A percentile compares a stretch with the other conserved stretches of the same genome.
phyloP scores from a whole-genome alignment of 768 basidiomycete genomes.

The Leccinum broughii region DNA sequence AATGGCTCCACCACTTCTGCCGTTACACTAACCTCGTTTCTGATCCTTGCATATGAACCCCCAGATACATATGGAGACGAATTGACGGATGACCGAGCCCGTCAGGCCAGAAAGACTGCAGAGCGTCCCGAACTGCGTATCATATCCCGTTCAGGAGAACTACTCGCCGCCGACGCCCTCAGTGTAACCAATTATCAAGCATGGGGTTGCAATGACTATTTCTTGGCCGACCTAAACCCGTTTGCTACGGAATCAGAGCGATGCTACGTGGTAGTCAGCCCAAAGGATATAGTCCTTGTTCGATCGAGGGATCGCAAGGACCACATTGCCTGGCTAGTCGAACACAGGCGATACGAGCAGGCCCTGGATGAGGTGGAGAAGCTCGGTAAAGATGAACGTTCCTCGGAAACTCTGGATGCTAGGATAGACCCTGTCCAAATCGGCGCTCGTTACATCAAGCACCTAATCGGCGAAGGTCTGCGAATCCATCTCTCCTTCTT shows the following conservation, averaged over 20 bases:
- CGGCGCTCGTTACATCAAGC: slow-evolving; percentile 82
- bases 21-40: slow-evolving; percentile 62
- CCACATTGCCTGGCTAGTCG: slow-evolving; percentile 91
- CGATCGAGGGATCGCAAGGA: slow-evolving; percentile 84
- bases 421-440: slow-evolving; percentile 64
- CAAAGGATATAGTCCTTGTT: slow-evolving; percentile 85
- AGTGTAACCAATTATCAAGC: slow-evolving; percentile 73
- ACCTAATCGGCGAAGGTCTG: slow-evolving; percentile 80
- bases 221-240: slow-evolving; percentile 52
- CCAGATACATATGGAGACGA: slow-evolving; percentile 71
- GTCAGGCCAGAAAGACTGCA: slow-evolving; percentile 80
- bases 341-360: slow-evolving; percentile 83
- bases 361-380: slow-evolving; percentile 81
- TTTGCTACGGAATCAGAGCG: slow-evolving; percentile 36
- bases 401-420: slow-evolving; percentile 37
- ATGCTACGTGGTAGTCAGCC: slow-evolving; percentile 83
- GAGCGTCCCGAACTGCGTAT: slow-evolving; percentile 95
- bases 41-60: slow-evolving; percentile 85
- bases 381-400: slow-evolving; percentile 37
- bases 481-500: neutral
- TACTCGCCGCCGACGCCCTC: slow-evolving; percentile 82
- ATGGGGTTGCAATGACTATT: slow-evolving; percentile 93
- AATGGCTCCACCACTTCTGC: slow-evolving; percentile 23
- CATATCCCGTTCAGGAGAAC: slow-evolving; percentile 86
- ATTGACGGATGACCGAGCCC: slow-evolving; percentile 65